Base-by-base conservation (phyloP, 2,329 filamentous ascomycete genomes). In the Nannizzia gypsea region DNA sequence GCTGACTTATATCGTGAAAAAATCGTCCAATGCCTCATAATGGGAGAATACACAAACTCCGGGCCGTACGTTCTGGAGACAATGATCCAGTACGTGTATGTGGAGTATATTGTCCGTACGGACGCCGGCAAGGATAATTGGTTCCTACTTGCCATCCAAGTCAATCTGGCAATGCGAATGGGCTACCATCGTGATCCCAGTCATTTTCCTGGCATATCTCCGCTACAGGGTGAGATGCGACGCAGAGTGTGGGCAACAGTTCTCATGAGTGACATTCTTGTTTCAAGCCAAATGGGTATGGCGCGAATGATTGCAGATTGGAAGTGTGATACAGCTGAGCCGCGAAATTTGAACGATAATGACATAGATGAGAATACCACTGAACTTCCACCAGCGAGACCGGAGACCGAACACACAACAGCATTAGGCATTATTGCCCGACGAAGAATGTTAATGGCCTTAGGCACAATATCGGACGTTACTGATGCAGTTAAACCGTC, bases 271-370 rank as follows among this genome's bases (percentile, higher is more conserved):
- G 85, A 87, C 65, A 71, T 81, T 2, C 71, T 87, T 15, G 77
- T 82, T 0, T 79, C 82, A 0, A 86, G 86, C 65, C 83, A 87
- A 65, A 76, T 86, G 62, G 85, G 85, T 1, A 71, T 87, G 13
- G 85, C 85, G 5, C 79, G 79, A 62, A 82, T 84, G 73, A 76
- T 85, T 48, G 76, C 81, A 60, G 76, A 78, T 26, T 80, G 84
- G 63, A 81, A 85, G 58, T 81, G 78, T 48, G 85, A 87, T 66
- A 83, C 82, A 0, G 68, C 72, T 6, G 67, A 78, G n/a, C 83
- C 84, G 3, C 74, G 77, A 9, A 86, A 87, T 67, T 67, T 87
- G 15, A 70, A 78, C 24, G 84, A 88, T 67, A 76, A 79, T 1
- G 83, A 87, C 65, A 83, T 86, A 62, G 73, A 76, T 62, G 76